Evolutionary conservation across 768 basidiomycete genomes (phyloP), one percentile per base, ranked within the genome.

Genomic region (Suillus hirtellus): DNA sequence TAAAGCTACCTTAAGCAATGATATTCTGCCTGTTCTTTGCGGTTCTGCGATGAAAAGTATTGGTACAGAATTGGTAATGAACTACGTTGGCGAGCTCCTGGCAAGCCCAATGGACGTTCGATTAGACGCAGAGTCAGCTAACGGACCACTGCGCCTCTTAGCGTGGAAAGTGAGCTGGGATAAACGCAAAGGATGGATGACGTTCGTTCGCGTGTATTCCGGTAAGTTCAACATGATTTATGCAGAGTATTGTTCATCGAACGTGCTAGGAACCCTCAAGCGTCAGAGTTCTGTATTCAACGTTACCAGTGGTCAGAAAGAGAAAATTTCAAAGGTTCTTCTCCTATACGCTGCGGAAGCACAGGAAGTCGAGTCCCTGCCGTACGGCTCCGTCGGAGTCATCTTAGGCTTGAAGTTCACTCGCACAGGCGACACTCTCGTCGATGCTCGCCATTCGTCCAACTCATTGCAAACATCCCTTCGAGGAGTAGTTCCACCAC

Each of bases 111-210:
- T 87, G 19, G 93, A 95, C 67, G 80, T 90, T 11, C 72, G 75
- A 35, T 79, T 83, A 59, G 79, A 81, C 49, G 68, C 67, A 15
- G 83, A 84, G 66, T 71, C 70, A 19, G 67, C 74, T 27, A 83
- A 84, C 60, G 71, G 81, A 0, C 85, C 87, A 1, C 70, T 90
- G 27, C 86, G 84, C 42, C 73, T 89, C 66, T 79, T 95, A 34
- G 93, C 90, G 2, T 95, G 94, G 93, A 95, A 95, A 72, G 93
- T 95, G 24, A 81, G 79, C 37, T 94, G 92, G 93, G 92, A 95
- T 70, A 87, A 86, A 63, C 84, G 78, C 62, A 83, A 82, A 68
- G 93, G 93, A 27, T 95, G 93, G 93, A 93, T 95, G 92, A 95
- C 93, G 2, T 95, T 93, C 71, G 89, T 95, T 44, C 82, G 93